phyloP scores from a whole-genome alignment of 2,329 filamentous ascomycete genomes.

The Calonectria pseudoturangicola region DNA sequence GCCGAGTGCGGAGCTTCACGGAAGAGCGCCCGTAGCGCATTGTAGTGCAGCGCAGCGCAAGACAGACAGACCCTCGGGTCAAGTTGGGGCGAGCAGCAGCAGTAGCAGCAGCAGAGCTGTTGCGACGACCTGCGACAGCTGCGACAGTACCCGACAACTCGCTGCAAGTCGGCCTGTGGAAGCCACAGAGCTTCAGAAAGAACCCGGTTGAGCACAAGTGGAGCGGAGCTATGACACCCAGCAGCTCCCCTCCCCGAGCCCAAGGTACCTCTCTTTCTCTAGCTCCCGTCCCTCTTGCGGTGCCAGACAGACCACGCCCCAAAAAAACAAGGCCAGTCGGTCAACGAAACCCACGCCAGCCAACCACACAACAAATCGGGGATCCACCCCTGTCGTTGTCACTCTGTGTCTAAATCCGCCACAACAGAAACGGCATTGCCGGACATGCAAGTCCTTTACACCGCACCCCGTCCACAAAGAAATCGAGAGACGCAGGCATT shows the following conservation, averaged over 20 bases:
- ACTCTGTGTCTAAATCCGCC: conserved; percentile 16
- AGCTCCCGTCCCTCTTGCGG: conserved; percentile 1
- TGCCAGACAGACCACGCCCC: background rate
- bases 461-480: background rate
- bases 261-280: background rate
- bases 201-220: conserved; percentile 2
- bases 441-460: conserved; percentile 23
- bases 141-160: background rate
- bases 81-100: conserved; percentile 9
- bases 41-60: background rate
- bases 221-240: conserved; percentile 17
- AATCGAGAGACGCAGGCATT: conserved; percentile 2
- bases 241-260: background rate
- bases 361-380: conserved; percentile 22
- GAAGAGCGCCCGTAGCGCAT: conserved; percentile 17
- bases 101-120: background rate
- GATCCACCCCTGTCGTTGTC: background rate
- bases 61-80: conserved; percentile 7
- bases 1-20: conserved; percentile 30
- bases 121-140: background rate
- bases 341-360: conserved; percentile 15
- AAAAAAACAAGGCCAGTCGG: conserved; percentile 14
- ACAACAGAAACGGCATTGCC: conserved; percentile 17
- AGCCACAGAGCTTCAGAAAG: conserved; percentile 18
- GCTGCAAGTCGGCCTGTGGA: conserved; percentile 8